Evolutionary conservation across 257 asterid genomes (phyloP).

Genomic region (Echium plantagineum): DNA sequence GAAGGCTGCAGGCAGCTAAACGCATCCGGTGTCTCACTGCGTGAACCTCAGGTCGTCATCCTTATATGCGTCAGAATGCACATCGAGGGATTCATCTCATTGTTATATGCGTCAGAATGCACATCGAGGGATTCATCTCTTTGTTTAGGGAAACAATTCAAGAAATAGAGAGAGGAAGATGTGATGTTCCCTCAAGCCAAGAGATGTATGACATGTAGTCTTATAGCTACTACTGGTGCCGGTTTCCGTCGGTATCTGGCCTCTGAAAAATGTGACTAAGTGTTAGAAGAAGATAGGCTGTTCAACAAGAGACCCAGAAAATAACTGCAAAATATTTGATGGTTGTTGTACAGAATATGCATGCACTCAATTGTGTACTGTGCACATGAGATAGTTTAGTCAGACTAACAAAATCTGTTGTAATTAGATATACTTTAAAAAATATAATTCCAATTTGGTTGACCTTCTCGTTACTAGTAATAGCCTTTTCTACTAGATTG

Average conservation of each 20-base stretch:
- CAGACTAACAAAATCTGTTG: neutral
- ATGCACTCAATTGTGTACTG: neutral
- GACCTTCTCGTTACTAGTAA: too few relatives aligned
- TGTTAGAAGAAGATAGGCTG: neutral
- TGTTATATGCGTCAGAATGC: neutral
- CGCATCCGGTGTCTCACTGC: neutral
- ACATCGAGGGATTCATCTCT: neutral
- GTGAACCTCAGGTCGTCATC: neutral
- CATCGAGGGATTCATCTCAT: neutral
- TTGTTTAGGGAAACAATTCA: neutral
- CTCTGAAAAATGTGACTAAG: neutral
- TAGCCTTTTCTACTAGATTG: too few relatives aligned
- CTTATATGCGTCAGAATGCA: neutral
- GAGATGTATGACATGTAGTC: neutral
- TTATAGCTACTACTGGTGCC: neutral
- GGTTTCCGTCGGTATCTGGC: neutral
- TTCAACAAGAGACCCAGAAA: neutral
- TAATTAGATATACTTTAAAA: too few relatives aligned
- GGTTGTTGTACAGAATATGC: neutral
- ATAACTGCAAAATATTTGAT: neutral
- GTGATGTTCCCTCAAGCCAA: neutral
- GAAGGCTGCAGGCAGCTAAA: constrained; percentile 67
- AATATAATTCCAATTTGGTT: neutral
- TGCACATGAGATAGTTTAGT: neutral
- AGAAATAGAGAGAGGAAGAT: neutral